Conservation (phyloP, 83 land plant genomes). For the Larix sibirica region DNA sequence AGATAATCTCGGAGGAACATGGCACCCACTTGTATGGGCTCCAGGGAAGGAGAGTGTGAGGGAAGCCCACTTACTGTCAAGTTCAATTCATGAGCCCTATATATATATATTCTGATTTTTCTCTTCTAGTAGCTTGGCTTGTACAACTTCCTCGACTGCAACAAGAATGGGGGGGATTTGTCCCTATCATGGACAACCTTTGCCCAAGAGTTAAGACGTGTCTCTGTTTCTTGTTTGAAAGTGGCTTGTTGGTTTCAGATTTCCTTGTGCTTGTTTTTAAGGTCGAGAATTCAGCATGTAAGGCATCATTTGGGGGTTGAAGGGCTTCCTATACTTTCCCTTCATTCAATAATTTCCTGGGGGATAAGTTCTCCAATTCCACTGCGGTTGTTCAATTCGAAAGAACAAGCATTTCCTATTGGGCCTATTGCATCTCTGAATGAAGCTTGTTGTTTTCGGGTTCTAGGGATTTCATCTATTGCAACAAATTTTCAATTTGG, state of each 20-base stretch:
- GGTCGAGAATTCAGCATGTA: not conserved
- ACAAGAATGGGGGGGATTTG: not conserved
- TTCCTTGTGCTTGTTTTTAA: not conserved
- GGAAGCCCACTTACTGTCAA: not conserved
- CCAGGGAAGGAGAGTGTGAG: not conserved
- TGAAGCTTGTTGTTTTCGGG: too few relatives aligned
- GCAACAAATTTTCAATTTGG: too few relatives aligned
- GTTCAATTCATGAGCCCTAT: not conserved
- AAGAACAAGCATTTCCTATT: too few relatives aligned
- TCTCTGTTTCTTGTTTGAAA: not conserved
- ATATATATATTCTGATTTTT: not conserved
- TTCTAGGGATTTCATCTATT: too few relatives aligned
- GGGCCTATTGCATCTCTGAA: too few relatives aligned
- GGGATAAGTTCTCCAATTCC: not conserved
- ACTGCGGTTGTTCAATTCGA: too few relatives aligned
- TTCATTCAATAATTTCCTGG: too few relatives aligned
- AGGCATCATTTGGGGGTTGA: too few relatives aligned
- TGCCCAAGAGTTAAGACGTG: not conserved
- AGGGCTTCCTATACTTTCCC: too few relatives aligned
- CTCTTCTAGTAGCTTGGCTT: not conserved
- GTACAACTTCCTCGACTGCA: not conserved
- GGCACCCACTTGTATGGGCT: not conserved
- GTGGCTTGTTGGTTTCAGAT: not conserved
- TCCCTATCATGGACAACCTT: not conserved
- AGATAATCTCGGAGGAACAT: not conserved